These are phyloP conservation scores for Ophiostoma sp. DNA, from an alignment of 2,329 filamentous ascomycete genomes.

Conservation along the genomic window DNA sequence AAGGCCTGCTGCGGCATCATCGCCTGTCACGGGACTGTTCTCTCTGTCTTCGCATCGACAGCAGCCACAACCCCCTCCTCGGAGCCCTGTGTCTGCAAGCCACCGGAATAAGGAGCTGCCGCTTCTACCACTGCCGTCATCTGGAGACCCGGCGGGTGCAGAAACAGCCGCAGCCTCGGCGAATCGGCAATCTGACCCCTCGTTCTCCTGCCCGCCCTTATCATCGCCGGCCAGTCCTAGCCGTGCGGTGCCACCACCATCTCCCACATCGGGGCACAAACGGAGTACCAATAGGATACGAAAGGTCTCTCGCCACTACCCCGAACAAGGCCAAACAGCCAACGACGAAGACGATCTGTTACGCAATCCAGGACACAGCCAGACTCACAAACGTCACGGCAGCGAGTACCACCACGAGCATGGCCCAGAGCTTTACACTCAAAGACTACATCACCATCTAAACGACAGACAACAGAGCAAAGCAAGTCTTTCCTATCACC, in stretches of 20 bases:
- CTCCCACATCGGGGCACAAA: not conserved
- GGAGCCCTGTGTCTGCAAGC: not conserved
- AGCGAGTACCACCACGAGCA: not conserved
- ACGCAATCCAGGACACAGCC: not conserved
- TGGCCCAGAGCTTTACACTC: not conserved
- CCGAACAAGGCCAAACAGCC: not conserved
- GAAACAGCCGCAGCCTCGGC: too few species aligned
- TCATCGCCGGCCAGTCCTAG: not conserved
- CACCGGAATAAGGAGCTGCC: not conserved
- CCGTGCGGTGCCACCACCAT: not conserved
- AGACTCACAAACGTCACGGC: too few species aligned
- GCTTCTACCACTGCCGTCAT: not conserved
- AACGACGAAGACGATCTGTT: not conserved
- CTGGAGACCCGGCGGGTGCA: not conserved
- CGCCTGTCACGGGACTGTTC: not conserved
- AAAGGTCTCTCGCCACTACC: not conserved
- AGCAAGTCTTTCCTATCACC: not conserved
- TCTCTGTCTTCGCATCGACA: not conserved
- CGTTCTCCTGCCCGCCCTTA: not conserved
- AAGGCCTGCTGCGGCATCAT: not conserved
- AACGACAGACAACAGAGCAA: not conserved
- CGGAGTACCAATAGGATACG: conserved; percentile 1
- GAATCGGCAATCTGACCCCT: not conserved
- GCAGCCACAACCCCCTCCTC: not conserved
- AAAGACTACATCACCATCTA: not conserved